Evolutionary conservation across 208 protist genomes (phyloP).

Genomic region (Trypanosoma cruzi): DNA sequence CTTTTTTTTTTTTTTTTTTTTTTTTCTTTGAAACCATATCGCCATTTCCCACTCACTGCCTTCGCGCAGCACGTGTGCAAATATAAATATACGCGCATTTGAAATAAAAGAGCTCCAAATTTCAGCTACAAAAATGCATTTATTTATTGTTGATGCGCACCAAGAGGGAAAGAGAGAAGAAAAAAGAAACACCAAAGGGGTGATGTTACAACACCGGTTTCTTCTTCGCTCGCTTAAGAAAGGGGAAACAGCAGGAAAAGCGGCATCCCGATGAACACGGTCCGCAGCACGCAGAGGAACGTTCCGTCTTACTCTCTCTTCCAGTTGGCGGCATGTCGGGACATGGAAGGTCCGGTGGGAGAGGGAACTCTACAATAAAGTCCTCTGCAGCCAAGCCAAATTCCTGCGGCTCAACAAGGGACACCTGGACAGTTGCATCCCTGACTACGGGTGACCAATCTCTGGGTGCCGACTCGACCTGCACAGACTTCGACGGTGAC

Average conservation of each 20-base stretch:
- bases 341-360: slow-evolving; percentile 44
- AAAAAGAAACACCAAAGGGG: background rate
- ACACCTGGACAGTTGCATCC: background rate
- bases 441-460: background rate
- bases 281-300: slow-evolving; percentile 5
- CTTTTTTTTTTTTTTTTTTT: background rate
- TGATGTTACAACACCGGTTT: background rate
- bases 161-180: background rate
- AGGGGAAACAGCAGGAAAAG: slow-evolving; percentile 17
- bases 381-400: slow-evolving; percentile 12
- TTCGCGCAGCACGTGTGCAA: background rate
- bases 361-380: slow-evolving; percentile 61
- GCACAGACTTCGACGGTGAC: slow-evolving; percentile 1
- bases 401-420: background rate
- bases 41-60: background rate
- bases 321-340: slow-evolving; percentile 57
- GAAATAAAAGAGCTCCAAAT: background rate
- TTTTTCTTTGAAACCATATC: background rate
- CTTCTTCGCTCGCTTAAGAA: background rate
- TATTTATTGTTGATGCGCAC: background rate
- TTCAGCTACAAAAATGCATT: slow-evolving; percentile 1
- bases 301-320: slow-evolving; percentile 21
- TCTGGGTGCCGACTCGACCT: background rate
- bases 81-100: background rate
- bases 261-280: background rate